Conservation (phyloP, 1,284 basidiomycete genomes). For the Heterobasidion irregulare region DNA sequence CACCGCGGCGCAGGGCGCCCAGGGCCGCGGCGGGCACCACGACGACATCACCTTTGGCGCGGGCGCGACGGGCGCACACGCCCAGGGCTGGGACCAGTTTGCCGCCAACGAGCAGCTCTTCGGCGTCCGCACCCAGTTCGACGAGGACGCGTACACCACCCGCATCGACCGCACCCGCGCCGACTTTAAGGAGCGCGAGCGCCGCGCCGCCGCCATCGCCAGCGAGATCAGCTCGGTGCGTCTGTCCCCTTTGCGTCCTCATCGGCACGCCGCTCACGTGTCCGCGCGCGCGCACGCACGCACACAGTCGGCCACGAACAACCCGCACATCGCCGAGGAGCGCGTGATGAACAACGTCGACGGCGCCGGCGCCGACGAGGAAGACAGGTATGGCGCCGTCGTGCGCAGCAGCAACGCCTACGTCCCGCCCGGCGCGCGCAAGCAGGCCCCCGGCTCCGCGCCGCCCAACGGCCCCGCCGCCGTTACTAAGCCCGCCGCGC, state of each 20-base stretch:
- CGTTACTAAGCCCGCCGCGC: slow-evolving; percentile 11
- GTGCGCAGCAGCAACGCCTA: slow-evolving; percentile 86
- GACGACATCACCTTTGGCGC: slow-evolving; percentile 69
- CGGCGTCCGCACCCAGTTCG: slow-evolving; percentile 86
- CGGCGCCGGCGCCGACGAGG: slow-evolving; percentile 80
- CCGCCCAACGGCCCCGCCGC: slow-evolving; percentile 5
- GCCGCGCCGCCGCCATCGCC: slow-evolving; percentile 82
- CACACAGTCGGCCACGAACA: slow-evolving; percentile 53
- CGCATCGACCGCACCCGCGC: slow-evolving; percentile 80
- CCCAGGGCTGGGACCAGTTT: slow-evolving; percentile 89
- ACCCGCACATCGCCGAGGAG: slow-evolving; percentile 90
- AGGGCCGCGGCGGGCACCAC: slow-evolving; percentile 18
- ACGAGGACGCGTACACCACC: slow-evolving; percentile 95
- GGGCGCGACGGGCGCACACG: slow-evolving; percentile 25
- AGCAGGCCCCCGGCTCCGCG: slow-evolving; percentile 10
- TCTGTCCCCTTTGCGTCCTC: slow-evolving; percentile 10
- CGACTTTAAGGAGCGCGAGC: slow-evolving; percentile 86
- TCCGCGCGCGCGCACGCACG: too few relatives aligned
- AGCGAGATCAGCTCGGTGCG: slow-evolving; percentile 83
- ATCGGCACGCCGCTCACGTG: too few relatives aligned
- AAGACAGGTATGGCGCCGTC: slow-evolving; percentile 95
- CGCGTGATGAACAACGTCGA: slow-evolving; percentile 59
- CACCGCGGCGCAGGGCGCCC: neutral
- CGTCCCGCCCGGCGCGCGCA: slow-evolving; percentile 82
- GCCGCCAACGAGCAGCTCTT: slow-evolving; percentile 90